phyloP scores from a whole-genome alignment of 768 basidiomycete genomes.

The Termitomyces sp. region DNA sequence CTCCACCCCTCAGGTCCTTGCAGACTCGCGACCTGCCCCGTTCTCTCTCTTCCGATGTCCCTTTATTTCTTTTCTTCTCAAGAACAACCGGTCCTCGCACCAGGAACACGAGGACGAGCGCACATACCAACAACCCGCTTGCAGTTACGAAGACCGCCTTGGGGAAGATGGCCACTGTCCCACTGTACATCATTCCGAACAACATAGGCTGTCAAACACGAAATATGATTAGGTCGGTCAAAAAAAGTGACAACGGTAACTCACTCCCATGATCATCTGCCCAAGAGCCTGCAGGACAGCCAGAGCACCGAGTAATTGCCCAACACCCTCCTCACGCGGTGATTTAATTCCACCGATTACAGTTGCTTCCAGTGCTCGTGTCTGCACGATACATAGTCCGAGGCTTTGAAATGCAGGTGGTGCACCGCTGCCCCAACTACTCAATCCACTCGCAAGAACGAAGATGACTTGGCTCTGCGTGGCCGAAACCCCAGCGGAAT shows the following conservation, averaged over 20 bases:
- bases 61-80: slow-evolving; percentile 15
- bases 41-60: slow-evolving; percentile 23
- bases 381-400: slow-evolving; percentile 58
- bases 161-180: slow-evolving; percentile 62
- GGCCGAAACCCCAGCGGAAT: slow-evolving; percentile 8
- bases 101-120: slow-evolving; percentile 31
- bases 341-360: neutral
- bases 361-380: slow-evolving; percentile 29
- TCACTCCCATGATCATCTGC: slow-evolving; percentile 57
- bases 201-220: slow-evolving; percentile 47
- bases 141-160: slow-evolving; percentile 66
- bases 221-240: slow-evolving; percentile 1
- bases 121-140: slow-evolving; percentile 39
- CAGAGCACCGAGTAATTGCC: slow-evolving; percentile 67
- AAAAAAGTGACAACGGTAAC: slow-evolving; percentile 11
- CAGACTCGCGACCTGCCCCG: slow-evolving; percentile 43
- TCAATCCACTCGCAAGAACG: slow-evolving; percentile 53
- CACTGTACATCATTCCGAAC: slow-evolving; percentile 67
- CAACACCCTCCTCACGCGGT: slow-evolving; percentile 29
- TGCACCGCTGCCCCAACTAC: slow-evolving; percentile 61
- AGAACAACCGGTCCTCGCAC: slow-evolving; percentile 35
- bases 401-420: slow-evolving; percentile 70
- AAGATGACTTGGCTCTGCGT: slow-evolving; percentile 45
- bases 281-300: slow-evolving; percentile 67
- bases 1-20: slow-evolving; percentile 43